Evolutionary conservation across 768 basidiomycete species (phyloP), one percentile per base, ranked within the genome.

Genomic region (Artomyces pyxidatus): DNA sequence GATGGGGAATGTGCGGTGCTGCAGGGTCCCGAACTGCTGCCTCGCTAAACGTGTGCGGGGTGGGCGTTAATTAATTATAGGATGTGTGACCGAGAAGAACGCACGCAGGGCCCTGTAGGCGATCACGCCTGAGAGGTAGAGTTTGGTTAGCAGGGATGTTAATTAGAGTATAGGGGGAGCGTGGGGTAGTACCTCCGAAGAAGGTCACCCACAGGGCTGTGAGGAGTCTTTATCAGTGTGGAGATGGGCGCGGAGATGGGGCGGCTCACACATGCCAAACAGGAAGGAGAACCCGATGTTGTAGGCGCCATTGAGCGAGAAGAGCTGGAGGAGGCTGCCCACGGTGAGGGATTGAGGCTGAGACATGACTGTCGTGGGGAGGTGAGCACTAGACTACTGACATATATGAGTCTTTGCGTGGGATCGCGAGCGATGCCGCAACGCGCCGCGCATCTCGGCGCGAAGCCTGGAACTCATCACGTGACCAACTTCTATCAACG

Each of bases 1-100:
- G 53, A 85, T 63, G 1, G 88, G 85, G 66, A 87, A 87, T 1
- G 74, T 78, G 58, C 75, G 77, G 59, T 86, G 80, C 59, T 91
- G 88, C 28, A 92, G 73, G 37, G 74, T 68, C 9, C 81, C 77
- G 52, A 91, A 91, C 50, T 85, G 80, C 42, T 81, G 76, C 41
- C 85, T 77, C 16, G 86, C 81, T 84, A 51, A 6, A 21, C 49
- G n/a, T 41, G 38, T 29, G 26, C 35, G 22, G 21, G 29, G 32
- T 35, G 19, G 29, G 35, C 21, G 32, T 25, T 12, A 22, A 42
- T 38, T 27, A 16, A 25, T 8, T 35, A 16, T 2, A 27, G 14
- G 40, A 28, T 19, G 6, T 14, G 21, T 30, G 23, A 42, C 11
- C 51, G 45, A 37, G 50, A 19, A 30, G 49, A 41, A 66, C 80